Evolutionary conservation across 1,284 basidiomycete species (phyloP), one percentile per base, ranked within the genome.

Genomic region (Ustilago lituana): DNA sequence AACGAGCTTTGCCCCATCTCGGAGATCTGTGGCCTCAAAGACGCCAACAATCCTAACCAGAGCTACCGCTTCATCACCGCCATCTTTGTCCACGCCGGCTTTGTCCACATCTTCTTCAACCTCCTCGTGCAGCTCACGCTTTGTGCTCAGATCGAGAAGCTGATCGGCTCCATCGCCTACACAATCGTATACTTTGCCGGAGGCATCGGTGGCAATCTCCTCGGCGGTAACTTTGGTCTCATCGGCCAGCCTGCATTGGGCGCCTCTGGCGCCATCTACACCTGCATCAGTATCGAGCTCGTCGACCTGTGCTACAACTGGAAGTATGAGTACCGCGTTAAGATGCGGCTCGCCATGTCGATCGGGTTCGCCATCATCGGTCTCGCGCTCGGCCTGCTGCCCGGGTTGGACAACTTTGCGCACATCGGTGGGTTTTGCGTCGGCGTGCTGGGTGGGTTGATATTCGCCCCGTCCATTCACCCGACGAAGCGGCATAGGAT

Each of bases 241-340:
- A 90, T 93, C 4, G 93, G 92, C 15, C 85, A 90, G n/a, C 93
- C 94, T 0, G 92, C 91, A n/a, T 86, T 94, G 1, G 95, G 95
- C 40, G 95, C 94, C 1, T 91, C 89, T 2, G 79, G 95, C 8
- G 93, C 94, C 1, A 92, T 98, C 53, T 96, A 97, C 62, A 93
- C 93, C 2, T 92, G 91, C 31, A 87, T 94, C 57, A 93, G 91
- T 2, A 91, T 93, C 69, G 82, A 85, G 29, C 74, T 86, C 87
- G 89, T 96, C 2, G 95, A 98, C 80, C 84, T 98, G 27, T 86
- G 92, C 45, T 89, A 94, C 23, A 95, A 98, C 78, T 97, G 94
- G 94, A 87, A 88, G 74, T 91, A 93, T 77, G 74, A 82, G 46
- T 70, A 61, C 17, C 57, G 74, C 3, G 71, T 72, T 19, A 76